Conservation (phyloP, 169 alveolate genomes). For the Plasmodium chabaudi region DNA sequence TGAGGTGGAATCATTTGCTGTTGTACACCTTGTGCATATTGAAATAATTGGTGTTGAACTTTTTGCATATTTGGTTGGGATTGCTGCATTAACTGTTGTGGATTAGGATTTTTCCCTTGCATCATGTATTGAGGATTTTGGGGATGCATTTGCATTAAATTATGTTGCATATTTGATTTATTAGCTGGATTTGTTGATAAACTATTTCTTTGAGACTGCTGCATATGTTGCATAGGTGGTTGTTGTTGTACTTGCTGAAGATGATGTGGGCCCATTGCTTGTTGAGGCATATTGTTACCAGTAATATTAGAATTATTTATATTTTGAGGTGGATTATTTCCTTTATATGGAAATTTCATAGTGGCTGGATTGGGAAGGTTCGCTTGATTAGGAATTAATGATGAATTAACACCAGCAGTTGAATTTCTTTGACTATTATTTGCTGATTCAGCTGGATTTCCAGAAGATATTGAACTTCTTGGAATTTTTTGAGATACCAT, state of each 20-base stretch:
- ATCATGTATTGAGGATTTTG: constrained; percentile 7
- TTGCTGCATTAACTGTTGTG: constrained; percentile 25
- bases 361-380: constrained; percentile 40
- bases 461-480: constrained; percentile 22
- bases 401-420: background rate
- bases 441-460: constrained; percentile 2
- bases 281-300: background rate
- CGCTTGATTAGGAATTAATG: constrained; percentile 6
- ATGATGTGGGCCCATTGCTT: background rate
- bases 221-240: constrained; percentile 14
- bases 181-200: background rate
- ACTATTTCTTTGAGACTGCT: background rate
- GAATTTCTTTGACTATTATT: constrained; percentile 41
- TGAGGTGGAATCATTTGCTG: constrained; percentile 26
- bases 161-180: constrained; percentile 27
- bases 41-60: constrained; percentile 7
- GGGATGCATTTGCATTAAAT: background rate
- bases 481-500: constrained; percentile 41
- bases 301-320: background rate
- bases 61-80: constrained; percentile 28
- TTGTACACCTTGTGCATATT: constrained; percentile 24
- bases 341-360: constrained; percentile 46
- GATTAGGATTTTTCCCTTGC: constrained; percentile 6
- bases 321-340: constrained; percentile 13
- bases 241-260: constrained; percentile 3